phyloP scores from a whole-genome alignment of 352 stramenopile species.

The Globisporangium parvum region DNA sequence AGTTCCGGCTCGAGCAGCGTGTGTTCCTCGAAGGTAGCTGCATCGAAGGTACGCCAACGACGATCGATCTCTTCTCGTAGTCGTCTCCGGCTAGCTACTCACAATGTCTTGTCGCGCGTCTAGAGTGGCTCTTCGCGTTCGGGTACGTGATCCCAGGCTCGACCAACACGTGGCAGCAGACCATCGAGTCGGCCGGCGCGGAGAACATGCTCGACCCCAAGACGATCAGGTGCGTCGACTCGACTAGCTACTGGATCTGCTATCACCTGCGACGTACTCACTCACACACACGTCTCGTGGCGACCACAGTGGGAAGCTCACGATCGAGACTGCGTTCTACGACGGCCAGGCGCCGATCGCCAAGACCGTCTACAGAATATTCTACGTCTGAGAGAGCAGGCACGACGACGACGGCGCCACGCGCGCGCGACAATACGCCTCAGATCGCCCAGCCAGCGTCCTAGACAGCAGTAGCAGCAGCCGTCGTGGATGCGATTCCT shows the following conservation, averaged over 20 bases:
- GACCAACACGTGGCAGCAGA: slow-evolving; percentile 95
- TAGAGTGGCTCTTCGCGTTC: slow-evolving; percentile 93
- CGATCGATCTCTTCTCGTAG: background rate
- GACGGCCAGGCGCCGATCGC: slow-evolving; percentile 84
- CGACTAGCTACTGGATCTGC: too few species aligned
- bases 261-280: too few species aligned
- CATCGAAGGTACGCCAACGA: slow-evolving; percentile 60
- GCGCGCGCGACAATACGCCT: too few species aligned
- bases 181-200: slow-evolving; percentile 85
- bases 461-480: background rate
- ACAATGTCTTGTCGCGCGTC: too few species aligned
- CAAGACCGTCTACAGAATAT: slow-evolving; percentile 92
- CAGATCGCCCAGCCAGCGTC: too few species aligned
- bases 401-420: background rate
- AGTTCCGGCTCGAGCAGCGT: slow-evolving; percentile 91
- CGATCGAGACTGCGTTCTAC: slow-evolving; percentile 95
- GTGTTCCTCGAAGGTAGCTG: slow-evolving; percentile 86
- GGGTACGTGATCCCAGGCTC: slow-evolving; percentile 94
- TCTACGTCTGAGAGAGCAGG: slow-evolving; percentile 80
- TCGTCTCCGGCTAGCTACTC: too few species aligned
- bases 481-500: background rate
- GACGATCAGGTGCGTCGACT: slow-evolving; percentile 51
- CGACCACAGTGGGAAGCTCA: slow-evolving; percentile 78
- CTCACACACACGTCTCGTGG: background rate
- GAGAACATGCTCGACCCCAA: slow-evolving; percentile 88